Conservation (phyloP, 2,329 filamentous ascomycete species). For the Venturia oleaginea region DNA sequence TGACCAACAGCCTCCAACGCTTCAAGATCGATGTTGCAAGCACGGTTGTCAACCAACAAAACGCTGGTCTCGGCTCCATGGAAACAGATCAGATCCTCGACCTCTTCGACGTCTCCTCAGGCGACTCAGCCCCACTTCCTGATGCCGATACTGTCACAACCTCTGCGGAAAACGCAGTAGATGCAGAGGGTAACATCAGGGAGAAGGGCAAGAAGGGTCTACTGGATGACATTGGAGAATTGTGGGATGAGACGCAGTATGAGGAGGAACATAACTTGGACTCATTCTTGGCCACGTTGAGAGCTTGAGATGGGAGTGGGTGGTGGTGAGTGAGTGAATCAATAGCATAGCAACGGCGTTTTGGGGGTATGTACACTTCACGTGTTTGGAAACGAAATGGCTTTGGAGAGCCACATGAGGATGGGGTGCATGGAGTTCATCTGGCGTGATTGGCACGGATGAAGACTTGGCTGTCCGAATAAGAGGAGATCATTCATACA, state of each 20-base stretch:
- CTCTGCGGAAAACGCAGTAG: conserved; percentile 69
- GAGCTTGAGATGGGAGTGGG: conserved; percentile 30
- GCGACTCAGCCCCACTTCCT: conserved; percentile 51
- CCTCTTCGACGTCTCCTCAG: conserved; percentile 67
- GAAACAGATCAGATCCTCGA: conserved; percentile 97
- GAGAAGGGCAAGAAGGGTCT: conserved; percentile 96
- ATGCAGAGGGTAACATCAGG: conserved; percentile 78
- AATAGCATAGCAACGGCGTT: conserved; percentile 5
- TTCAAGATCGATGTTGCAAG: conserved; percentile 99
- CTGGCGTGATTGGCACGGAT: neutral
- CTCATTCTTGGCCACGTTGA: conserved; percentile 92
- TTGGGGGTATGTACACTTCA: neutral
- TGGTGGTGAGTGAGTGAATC: neutral
- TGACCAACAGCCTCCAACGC: conserved; percentile 64
- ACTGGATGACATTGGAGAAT: conserved; percentile 85
- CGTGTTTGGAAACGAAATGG: neutral
- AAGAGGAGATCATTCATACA: neutral
- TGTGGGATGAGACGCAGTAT: conserved; percentile 97
- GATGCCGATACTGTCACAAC: conserved; percentile 51
- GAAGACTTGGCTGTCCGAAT: neutral
- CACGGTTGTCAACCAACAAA: conserved; percentile 98
- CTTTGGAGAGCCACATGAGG: neutral
- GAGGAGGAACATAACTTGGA: conserved; percentile 97
- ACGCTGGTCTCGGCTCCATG: conserved; percentile 89
- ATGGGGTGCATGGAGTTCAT: neutral